Percentiles rank a stretch among this genome's conserved stretches.
Evolutionary conservation across 2,329 filamentous ascomycete species (phyloP).

Genomic region (Sphaerostilbella broomeana): DNA sequence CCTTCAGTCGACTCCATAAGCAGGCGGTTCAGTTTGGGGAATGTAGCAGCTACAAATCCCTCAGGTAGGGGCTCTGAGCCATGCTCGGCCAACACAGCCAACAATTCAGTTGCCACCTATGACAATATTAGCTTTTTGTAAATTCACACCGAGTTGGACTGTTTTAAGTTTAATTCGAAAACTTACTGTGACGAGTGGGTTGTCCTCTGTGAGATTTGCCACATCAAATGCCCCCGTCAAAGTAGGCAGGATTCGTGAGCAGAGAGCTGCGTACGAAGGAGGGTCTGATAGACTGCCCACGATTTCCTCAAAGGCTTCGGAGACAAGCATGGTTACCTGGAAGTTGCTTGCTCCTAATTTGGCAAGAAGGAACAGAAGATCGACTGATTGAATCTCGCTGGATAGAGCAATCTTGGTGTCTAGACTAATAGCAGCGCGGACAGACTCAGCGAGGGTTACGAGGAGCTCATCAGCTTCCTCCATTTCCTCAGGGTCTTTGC

Average conservation of each 20-base stretch:
- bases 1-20: slow-evolving; percentile 80
- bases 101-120: slow-evolving; percentile 72
- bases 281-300: slow-evolving; percentile 60
- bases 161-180: not conserved
- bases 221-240: slow-evolving; percentile 86
- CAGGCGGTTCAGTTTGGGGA: slow-evolving; percentile 80
- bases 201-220: slow-evolving; percentile 76
- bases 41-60: slow-evolving; percentile 75
- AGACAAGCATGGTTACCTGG: slow-evolving; percentile 80
- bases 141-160: slow-evolving; percentile 16
- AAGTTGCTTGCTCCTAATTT: slow-evolving; percentile 86
- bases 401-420: slow-evolving; percentile 69
- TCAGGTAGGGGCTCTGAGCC: slow-evolving; percentile 78
- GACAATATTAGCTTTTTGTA: slow-evolving; percentile 7
- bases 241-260: slow-evolving; percentile 78
- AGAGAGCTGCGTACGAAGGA: slow-evolving; percentile 69
- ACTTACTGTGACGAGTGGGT: slow-evolving; percentile 68
- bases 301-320: slow-evolving; percentile 86
- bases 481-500: slow-evolving; percentile 75
- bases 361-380: slow-evolving; percentile 80
- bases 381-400: slow-evolving; percentile 65
- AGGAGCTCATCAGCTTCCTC: slow-evolving; percentile 88
- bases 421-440: slow-evolving; percentile 75
- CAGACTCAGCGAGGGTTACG: slow-evolving; percentile 79
- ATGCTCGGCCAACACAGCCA: slow-evolving; percentile 74